Conservation (phyloP, 1,284 basidiomycete species). For the Schizophyllum amplum region DNA sequence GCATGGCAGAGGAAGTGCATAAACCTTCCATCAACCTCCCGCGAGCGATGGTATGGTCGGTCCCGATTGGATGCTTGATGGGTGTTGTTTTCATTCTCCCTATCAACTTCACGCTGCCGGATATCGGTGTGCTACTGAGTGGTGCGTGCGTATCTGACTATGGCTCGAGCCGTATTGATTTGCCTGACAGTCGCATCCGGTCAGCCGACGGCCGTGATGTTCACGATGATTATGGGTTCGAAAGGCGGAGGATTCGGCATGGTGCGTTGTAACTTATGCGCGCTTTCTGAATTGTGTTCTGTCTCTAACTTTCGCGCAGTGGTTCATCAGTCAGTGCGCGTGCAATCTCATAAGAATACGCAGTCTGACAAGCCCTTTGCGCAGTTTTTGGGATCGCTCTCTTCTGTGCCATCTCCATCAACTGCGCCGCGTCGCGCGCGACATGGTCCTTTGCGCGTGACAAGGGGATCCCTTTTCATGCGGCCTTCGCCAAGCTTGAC, state of each 20-base stretch:
- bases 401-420: conserved; percentile 52
- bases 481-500: conserved; percentile 41
- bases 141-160: conserved; percentile 24
- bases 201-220: conserved; percentile 61
- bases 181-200: conserved; percentile 34
- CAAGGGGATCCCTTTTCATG: conserved; percentile 52
- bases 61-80: conserved; percentile 51
- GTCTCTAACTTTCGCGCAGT: conserved; percentile 19
- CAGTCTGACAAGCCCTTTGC: conserved; percentile 12
- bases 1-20: conserved; percentile 61
- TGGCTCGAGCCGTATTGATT: conserved; percentile 17
- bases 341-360: too few relatives aligned
- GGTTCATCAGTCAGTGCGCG: conserved; percentile 33
- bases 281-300: neutral
- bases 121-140: conserved; percentile 43
- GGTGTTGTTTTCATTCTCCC: conserved; percentile 63
- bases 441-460: conserved; percentile 69
- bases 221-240: conserved; percentile 55
- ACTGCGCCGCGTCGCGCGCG: conserved; percentile 59
- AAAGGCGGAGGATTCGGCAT: conserved; percentile 57
- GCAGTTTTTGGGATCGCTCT: conserved; percentile 45
- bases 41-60: conserved; percentile 48
- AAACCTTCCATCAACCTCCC: conserved; percentile 50
- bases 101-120: conserved; percentile 60
- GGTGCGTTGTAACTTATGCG: conserved; percentile 22